Percentiles rank a stretch among this genome's conserved stretches.
phyloP scores from a whole-genome alignment of 1,284 basidiomycete species.

The Anthracocystis panici-leucophaei region DNA sequence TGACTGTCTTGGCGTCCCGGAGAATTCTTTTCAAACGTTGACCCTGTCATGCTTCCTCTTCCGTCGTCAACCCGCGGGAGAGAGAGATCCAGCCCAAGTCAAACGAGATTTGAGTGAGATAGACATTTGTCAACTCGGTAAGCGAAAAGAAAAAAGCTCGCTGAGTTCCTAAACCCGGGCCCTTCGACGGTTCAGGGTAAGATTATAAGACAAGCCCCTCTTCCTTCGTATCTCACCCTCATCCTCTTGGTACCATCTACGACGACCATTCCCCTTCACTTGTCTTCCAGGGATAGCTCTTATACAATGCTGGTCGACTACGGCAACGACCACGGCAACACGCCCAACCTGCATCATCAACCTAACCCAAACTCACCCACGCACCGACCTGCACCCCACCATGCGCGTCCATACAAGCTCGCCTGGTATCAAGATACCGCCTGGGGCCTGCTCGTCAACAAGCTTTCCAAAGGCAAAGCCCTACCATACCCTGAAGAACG shows the following conservation, averaged over 20 bases:
- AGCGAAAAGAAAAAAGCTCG: background rate
- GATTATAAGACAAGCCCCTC: too few species aligned
- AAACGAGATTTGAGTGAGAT: too few species aligned
- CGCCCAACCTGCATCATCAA: conserved; percentile 28
- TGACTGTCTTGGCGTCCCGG: background rate
- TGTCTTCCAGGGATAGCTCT: too few species aligned
- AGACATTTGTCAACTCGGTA: too few species aligned
- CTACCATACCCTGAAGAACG: conserved; percentile 40
- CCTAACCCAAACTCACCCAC: conserved; percentile 11
- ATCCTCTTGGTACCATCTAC: background rate
- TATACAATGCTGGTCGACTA: conserved; percentile 19
- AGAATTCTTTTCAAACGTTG: background rate
- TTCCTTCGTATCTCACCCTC: background rate
- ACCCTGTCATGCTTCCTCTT: background rate
- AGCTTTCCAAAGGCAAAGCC: conserved; percentile 30
- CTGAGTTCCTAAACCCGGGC: background rate
- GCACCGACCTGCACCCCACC: conserved; percentile 22
- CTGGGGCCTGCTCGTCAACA: conserved; percentile 36
- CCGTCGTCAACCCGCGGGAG: too few species aligned
- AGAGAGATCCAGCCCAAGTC: too few species aligned
- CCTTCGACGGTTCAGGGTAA: too few species aligned
- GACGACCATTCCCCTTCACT: too few species aligned
- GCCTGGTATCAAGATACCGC: conserved; percentile 50
- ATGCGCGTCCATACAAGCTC: conserved; percentile 17
- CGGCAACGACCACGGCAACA: conserved; percentile 16